These are phyloP conservation scores for Biscogniauxia marginata DNA, from an alignment of 2,329 filamentous ascomycete genomes.

Conservation along the genomic window DNA sequence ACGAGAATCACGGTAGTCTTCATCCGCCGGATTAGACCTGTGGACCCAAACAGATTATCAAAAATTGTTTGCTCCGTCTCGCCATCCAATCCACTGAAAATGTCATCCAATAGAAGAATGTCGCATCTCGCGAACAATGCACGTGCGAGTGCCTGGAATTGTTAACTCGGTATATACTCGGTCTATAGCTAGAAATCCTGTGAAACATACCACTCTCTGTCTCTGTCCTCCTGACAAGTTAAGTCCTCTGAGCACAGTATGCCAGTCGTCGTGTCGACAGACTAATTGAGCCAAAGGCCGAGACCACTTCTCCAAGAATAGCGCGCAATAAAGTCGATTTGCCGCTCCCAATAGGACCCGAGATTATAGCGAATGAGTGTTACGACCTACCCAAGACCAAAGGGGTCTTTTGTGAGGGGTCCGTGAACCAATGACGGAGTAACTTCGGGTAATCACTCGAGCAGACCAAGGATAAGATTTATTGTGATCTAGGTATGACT, in stretches of 20 bases:
- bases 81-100: constrained; percentile 36
- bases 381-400: no score
- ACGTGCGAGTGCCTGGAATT: constrained; percentile 36
- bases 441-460: no score
- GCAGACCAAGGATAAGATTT: no score
- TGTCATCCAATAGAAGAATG: constrained; percentile 36
- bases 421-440: no score
- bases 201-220: constrained; percentile 29
- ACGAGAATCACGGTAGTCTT: constrained; percentile 34
- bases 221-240: constrained; percentile 32
- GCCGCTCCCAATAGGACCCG: constrained; percentile 28
- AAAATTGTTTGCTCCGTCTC: constrained; percentile 33
- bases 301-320: constrained; percentile 21
- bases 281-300: constrained; percentile 23
- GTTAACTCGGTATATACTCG: background rate
- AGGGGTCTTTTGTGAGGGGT: no score
- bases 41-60: constrained; percentile 29
- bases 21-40: constrained; percentile 29
- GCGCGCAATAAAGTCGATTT: constrained; percentile 26
- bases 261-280: constrained; percentile 29
- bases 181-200: no score
- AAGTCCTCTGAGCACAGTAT: constrained; percentile 37
- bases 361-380: constrained; percentile 20
- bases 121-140: constrained; percentile 32
- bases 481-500: no score